Base-by-base conservation (phyloP, 1,284 basidiomycete genomes). In the Pyrrhoderma noxium region DNA sequence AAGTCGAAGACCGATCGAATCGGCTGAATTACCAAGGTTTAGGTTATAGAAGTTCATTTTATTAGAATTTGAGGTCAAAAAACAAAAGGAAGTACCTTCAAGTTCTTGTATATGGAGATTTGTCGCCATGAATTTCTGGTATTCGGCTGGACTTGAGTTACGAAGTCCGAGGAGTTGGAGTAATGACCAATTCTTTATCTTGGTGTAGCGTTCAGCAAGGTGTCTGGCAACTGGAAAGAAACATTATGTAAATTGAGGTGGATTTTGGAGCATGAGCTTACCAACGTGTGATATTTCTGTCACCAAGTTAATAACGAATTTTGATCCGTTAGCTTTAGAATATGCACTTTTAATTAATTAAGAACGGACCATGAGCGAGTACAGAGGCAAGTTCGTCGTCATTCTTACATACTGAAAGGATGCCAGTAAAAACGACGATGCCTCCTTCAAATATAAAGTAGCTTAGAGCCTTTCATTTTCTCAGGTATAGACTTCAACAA, bases 341-440 rank as follows among this genome's bases (percentile, higher is more conserved):
- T 47, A 5, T 47, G 3, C 19, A 18, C 46, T 21, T 25, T 22
- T 49, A 5, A 45, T 14, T 2, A 19, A 16, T 48, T 4, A 2
- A 22, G 49, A 5, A 38, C 27, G n/a, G 16, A 84, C 90, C 91
- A 65, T 97, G 93, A 1, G 89, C 82, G 1, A 97, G 69, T 1
- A 97, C 84, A 8, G 87, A 86, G 0, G 94, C 91, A 0, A 97
- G 69, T 0, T 91, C 93, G 56, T 87, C 77, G 57, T 93, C 87
- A 56, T 92, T 82, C 55, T 71, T 72, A 46, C 82, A 85, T 5
- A 94, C 70, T 0, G 89, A 90, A 7, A 97, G 66, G 46, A 97
- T 91, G 0, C 93, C 93, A 0, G 89, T 92, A 60, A 92, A 95
- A 2, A 97, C 89, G 47, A 94, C 79, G 56, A 96, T 86, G 57